A percentile compares a stretch with the other conserved stretches of the same genome.
Evolutionary conservation across 768 basidiomycete genomes (phyloP).

Genomic region (Calvatia gigantea): DNA sequence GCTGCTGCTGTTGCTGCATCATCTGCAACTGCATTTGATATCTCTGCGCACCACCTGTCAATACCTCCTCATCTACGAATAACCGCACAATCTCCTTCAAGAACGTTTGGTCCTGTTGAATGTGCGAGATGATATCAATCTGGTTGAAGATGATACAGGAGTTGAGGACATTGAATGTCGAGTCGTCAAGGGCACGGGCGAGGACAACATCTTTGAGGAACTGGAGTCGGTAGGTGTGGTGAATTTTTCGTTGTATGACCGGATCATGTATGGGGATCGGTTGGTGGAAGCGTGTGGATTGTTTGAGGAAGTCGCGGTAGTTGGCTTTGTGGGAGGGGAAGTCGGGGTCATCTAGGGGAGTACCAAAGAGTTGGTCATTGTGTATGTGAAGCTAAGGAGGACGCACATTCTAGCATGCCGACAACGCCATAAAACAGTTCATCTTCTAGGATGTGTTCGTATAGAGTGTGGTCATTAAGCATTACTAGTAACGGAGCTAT

Average conservation of each 20-base stretch:
- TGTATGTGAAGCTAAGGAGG: constrained; percentile 10
- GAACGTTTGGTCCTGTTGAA: constrained; percentile 75
- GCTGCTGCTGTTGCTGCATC: constrained; percentile 23
- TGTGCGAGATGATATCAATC: constrained; percentile 92
- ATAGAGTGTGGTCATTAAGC: constrained; percentile 91
- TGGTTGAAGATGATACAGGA: constrained; percentile 99
- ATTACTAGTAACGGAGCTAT: constrained; percentile 53
- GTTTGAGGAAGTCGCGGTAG: constrained; percentile 89
- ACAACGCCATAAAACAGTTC: constrained; percentile 90
- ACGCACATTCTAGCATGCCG: constrained; percentile 95
- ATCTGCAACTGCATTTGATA: constrained; percentile 19
- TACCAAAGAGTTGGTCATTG: constrained; percentile 3
- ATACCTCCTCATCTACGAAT: constrained; percentile 71
- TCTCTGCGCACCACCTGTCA: constrained; percentile 29
- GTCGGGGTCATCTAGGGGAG: constrained; percentile 85
- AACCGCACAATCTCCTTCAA: constrained; percentile 73
- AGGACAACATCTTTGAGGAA: constrained; percentile 99
- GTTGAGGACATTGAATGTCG: constrained; percentile 95
- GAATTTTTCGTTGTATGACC: constrained; percentile 80
- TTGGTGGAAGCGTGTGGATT: constrained; percentile 83
- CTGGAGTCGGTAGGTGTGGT: constrained; percentile 95
- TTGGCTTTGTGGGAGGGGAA: constrained; percentile 96
- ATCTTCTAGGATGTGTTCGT: constrained; percentile 93
- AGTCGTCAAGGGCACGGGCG: constrained; percentile 90
- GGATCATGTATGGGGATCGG: constrained; percentile 81